Evolutionary conservation across 805 yeast genomes (phyloP).

Genomic region (Peterozyma toletana): DNA sequence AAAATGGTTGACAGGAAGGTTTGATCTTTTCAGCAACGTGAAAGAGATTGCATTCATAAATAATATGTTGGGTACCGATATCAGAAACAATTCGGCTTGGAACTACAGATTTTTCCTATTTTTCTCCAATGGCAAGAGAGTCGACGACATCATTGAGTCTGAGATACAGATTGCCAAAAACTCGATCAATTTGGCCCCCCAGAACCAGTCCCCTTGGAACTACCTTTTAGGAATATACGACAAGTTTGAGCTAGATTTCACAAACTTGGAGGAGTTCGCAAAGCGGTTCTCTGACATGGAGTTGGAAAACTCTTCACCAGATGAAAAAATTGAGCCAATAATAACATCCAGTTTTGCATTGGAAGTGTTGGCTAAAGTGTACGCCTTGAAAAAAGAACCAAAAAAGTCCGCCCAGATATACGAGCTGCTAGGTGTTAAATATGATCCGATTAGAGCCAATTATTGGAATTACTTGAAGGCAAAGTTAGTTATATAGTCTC

Average conservation of each 20-base stretch:
- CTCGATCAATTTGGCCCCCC: constrained; percentile 57
- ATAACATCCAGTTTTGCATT: constrained; percentile 54
- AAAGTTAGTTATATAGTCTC: not conserved
- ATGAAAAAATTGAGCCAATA: constrained; percentile 12
- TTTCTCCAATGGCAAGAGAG: constrained; percentile 17
- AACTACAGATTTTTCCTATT: constrained; percentile 66
- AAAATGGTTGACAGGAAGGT: constrained; percentile 69
- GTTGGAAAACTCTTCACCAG: constrained; percentile 9
- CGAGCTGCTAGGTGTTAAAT: constrained; percentile 34
- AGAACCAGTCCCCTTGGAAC: constrained; percentile 83
- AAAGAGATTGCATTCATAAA: constrained; percentile 48
- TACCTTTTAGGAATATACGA: constrained; percentile 58
- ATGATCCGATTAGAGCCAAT: constrained; percentile 21
- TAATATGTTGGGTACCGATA: constrained; percentile 47
- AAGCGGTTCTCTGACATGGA: constrained; percentile 27
- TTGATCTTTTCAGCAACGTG: constrained; percentile 33
- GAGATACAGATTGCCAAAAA: constrained; percentile 50
- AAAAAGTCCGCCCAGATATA: constrained; percentile 37
- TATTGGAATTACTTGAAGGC: constrained; percentile 21
- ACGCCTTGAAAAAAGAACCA: constrained; percentile 20
- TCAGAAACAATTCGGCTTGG: constrained; percentile 93
- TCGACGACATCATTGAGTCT: constrained; percentile 17
- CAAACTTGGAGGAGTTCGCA: constrained; percentile 39
- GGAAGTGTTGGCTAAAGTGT: constrained; percentile 52
- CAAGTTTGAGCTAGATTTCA: constrained; percentile 16